These are phyloP conservation scores for Penicillium paneum DNA, from an alignment of 2,329 filamentous ascomycete genomes.

Conservation along the genomic window DNA sequence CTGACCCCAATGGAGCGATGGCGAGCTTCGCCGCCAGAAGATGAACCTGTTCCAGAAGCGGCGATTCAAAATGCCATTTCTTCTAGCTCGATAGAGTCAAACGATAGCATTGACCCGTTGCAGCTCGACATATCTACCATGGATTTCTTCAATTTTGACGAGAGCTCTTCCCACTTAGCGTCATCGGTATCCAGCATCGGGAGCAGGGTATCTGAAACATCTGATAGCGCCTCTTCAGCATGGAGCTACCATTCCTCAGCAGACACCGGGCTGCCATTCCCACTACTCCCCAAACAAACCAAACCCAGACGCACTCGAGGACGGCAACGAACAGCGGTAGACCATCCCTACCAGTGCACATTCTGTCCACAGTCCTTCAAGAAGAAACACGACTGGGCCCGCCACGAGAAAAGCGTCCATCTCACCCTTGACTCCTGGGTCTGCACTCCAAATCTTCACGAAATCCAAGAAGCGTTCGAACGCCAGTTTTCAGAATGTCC, in stretches of 20 bases:
- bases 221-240: constrained; percentile 31
- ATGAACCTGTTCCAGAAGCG: constrained; percentile 43
- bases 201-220: constrained; percentile 29
- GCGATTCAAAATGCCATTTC: constrained; percentile 40
- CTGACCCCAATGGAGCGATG: constrained; percentile 51
- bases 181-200: constrained; percentile 34
- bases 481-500: constrained; percentile 36
- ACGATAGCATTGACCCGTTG: constrained; percentile 11
- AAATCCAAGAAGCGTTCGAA: constrained; percentile 13
- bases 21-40: constrained; percentile 46
- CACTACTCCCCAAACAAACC: constrained; percentile 16
- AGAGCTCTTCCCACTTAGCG: constrained; percentile 27
- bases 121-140: constrained; percentile 13
- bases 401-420: constrained; percentile 52
- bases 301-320: constrained; percentile 8
- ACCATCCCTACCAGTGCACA: constrained; percentile 44
- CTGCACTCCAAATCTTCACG: constrained; percentile 25
- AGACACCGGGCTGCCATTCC: constrained; percentile 21
- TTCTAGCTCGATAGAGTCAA: constrained; percentile 1
- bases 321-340: neutral
- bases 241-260: constrained; percentile 34
- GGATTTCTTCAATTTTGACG: constrained; percentile 29
- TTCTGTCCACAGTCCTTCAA: constrained; percentile 50
- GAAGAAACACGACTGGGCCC: constrained; percentile 51
- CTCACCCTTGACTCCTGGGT: constrained; percentile 46